Evolutionary conservation across 805 yeast species (phyloP), one percentile per base, ranked within the genome.

Genomic region (Kuraishia ogatae): DNA sequence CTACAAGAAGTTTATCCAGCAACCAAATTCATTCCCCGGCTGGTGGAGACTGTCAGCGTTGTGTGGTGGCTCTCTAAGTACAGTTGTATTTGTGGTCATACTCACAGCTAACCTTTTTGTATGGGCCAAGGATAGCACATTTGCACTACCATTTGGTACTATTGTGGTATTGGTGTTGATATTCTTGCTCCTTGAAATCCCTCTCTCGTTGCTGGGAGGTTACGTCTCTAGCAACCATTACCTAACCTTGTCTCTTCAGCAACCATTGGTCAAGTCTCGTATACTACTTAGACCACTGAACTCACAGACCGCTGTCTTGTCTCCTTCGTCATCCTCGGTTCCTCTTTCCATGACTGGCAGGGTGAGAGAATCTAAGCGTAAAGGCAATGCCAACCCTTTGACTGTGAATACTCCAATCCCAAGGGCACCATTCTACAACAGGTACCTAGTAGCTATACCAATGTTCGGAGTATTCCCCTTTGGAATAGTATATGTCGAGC

Each of bases 81-180:
- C 70, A 48, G 62, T 71, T 2, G 73, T 83, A 0, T 67, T 87
- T 55, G 56, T 77, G 0, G 72, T 81, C 1, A 72, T 85, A 0
- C 66, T 86, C 23, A 64, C 81, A 23, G 69, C 87, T 56, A 90
- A 89, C 66, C 71, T 81, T 57, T 78, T 90, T 55, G 83, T 87
- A 10, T 87, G 92, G 89, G 85, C 85, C 1, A 78, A 83, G 60
- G 85, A 84, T 58, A 83, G 94, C 0, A 83, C 94, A 0, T 74
- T 79, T 52, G 91, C 93, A 0, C 72, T 89, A 50, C 96, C 96
- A 15, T 85, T 89, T 60, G 86, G 89, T 5, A 85, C 96, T 0
- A 77, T 89, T 21, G 68, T 86, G 7, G 76, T 81, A 1, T 66
- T 89, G 49, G 66, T 87, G n/a, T 59, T 77, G 8, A 67, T 84